Percentiles rank a stretch among this genome's conserved stretches.
Conservation (phyloP, 108 stramenopile genomes). For the Parietichytrium sp. region DNA sequence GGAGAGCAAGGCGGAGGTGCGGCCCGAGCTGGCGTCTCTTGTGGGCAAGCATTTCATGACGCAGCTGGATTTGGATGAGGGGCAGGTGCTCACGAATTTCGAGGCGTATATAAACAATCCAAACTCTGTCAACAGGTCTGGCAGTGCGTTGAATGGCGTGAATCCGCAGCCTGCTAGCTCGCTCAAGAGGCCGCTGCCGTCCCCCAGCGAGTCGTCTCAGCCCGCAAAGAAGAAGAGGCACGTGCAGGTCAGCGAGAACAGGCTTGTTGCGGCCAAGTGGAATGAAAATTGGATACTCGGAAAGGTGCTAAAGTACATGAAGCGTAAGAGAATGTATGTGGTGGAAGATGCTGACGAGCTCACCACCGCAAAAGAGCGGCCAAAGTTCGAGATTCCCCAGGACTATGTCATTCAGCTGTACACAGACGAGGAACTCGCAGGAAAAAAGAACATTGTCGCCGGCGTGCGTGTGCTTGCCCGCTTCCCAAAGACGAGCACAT, state of each 20-base stretch:
- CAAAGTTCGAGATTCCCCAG: neutral
- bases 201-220: neutral
- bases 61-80: constrained; percentile 25
- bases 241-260: neutral
- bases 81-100: constrained; percentile 6
- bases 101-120: constrained; percentile 2
- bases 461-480: constrained; percentile 29
- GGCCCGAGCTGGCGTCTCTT: constrained; percentile 7
- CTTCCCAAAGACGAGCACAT: neutral
- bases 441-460: neutral
- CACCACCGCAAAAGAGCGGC: neutral
- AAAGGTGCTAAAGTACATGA: neutral
- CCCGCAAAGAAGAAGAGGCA: neutral
- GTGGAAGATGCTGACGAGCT: constrained; percentile 29
- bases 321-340: constrained; percentile 2
- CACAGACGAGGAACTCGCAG: neutral
- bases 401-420: constrained; percentile 15
- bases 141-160: neutral
- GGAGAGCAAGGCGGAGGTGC: neutral
- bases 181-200: neutral
- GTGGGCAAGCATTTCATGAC: neutral
- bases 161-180: neutral
- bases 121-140: neutral
- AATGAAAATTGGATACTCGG: constrained; percentile 26
- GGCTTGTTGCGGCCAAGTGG: constrained; percentile 26